These are phyloP conservation scores for Ensete glaucum DNA, from an alignment of 176 grass and related monocot genomes.

Conservation along the genomic window DNA sequence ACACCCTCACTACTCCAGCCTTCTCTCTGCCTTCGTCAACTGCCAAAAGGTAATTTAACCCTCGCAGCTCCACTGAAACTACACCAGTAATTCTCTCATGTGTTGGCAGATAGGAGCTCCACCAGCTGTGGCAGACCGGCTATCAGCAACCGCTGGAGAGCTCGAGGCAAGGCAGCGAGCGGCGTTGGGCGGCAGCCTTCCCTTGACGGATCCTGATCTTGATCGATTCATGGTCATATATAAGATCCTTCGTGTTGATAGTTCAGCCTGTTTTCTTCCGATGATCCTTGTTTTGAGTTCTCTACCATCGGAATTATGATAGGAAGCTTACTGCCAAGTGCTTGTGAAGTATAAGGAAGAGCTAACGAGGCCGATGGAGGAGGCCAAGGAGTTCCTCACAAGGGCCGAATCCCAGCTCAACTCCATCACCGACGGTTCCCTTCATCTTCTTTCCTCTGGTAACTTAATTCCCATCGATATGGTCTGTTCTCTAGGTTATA, in stretches of 20 bases:
- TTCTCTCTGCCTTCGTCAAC: slow-evolving; percentile 3
- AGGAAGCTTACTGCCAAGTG: slow-evolving; percentile 37
- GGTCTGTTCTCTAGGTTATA: no score
- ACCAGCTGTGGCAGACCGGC: slow-evolving; percentile 16
- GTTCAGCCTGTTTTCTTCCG: neutral
- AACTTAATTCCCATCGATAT: neutral
- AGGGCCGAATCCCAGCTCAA: slow-evolving; percentile 27
- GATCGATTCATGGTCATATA: slow-evolving; percentile 41
- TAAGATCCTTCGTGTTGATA: neutral
- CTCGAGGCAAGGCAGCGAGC: slow-evolving; percentile 28
- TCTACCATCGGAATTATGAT: neutral
- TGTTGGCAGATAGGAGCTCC: slow-evolving; percentile 24
- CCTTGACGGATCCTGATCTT: slow-evolving; percentile 28
- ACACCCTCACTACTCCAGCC: slow-evolving; percentile 5
- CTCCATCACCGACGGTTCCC: slow-evolving; percentile 24
- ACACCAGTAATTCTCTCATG: neutral
- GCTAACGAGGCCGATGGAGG: slow-evolving; percentile 25
- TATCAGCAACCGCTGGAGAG: slow-evolving; percentile 19
- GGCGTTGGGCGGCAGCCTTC: neutral
- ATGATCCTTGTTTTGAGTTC: neutral
- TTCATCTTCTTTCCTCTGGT: slow-evolving; percentile 21
- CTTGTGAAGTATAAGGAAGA: slow-evolving; percentile 33
- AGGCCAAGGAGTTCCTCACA: slow-evolving; percentile 36
- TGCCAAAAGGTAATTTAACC: neutral
- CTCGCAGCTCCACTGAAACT: neutral